Evolutionary conservation across 306 rosid genomes (phyloP), one percentile per base, ranked within the genome.

Genomic region (Mimosa pudica): DNA sequence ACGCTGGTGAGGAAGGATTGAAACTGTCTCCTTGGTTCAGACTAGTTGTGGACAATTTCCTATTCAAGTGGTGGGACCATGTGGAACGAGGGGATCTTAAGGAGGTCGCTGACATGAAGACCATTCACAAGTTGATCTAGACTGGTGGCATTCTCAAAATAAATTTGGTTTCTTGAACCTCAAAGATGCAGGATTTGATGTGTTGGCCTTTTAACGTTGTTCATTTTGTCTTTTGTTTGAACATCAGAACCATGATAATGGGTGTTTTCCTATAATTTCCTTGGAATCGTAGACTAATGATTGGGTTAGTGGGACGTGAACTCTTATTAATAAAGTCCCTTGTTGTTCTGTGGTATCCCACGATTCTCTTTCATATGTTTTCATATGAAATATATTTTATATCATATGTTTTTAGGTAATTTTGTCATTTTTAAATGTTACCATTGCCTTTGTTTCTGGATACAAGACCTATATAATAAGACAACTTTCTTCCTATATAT

Each of bases 1-100:
- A 96, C 46, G 96, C 96, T 3, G 99, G 97, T 11, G 98, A 93
- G 85, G 97, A 74, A 60, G 99, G 99, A 60, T 61, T 96, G 93
- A 96, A 91, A 92, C 93, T 96, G 44, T 93, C 98, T 44, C 99
- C 99, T 1, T 96, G 99, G 99, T 96, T 96, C 93, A 89, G 99
- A 51, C 92, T 96, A 10, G 93, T 96, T 13, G 99, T 93, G 84
- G 98, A 96, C 89, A 96, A 93, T 77, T 96, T 96, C 90, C 80
- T 96, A 79, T 93, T 88, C 92, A 93, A 90, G 78, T 96, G 99
- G 99, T 96, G 99, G 99, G 98, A 93, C 24, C 94, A 96, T 81
- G 85, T 93, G 48, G 92, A 96, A 91, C 87, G 73, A 75, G 91
- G 92, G 60, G 83, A 93, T 51, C 87, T 96, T 38, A 84, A 78